Percentiles rank a stretch among this genome's conserved stretches.
Conservation (phyloP, 2,329 filamentous ascomycete genomes). For the Phymatotrichopsis omnivora region DNA sequence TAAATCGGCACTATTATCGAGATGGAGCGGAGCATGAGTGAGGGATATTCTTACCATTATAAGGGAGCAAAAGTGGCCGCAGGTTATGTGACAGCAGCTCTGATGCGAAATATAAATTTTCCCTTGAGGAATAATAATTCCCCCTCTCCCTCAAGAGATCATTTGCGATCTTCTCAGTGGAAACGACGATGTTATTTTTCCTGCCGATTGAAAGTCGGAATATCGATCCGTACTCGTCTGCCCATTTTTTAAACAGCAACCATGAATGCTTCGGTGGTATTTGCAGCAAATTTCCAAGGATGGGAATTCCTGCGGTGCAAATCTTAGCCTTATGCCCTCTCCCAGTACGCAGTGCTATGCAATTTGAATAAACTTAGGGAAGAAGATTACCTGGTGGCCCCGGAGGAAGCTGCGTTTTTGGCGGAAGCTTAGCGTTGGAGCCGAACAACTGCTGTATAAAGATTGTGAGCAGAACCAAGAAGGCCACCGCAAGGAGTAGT, state of each 20-base stretch:
- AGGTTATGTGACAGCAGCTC: slow-evolving; percentile 31
- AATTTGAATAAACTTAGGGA: too few species aligned
- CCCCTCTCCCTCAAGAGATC: slow-evolving; percentile 39
- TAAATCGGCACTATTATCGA: slow-evolving; percentile 1
- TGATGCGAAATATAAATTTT: slow-evolving; percentile 35
- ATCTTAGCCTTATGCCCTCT: too few species aligned
- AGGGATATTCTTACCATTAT: slow-evolving; percentile 26
- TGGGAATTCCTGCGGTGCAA: slow-evolving; percentile 18
- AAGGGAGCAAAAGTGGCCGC: slow-evolving; percentile 22
- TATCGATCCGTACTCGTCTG: slow-evolving; percentile 36
- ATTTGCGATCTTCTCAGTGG: slow-evolving; percentile 37
- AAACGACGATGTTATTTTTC: slow-evolving; percentile 35
- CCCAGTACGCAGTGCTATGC: too few species aligned
- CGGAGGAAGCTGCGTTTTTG: too few species aligned
- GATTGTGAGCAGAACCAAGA: too few species aligned
- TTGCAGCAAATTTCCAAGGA: slow-evolving; percentile 35
- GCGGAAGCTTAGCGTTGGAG: too few species aligned
- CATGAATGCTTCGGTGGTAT: slow-evolving; percentile 36
- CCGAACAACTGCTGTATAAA: too few species aligned
- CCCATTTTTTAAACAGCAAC: slow-evolving; percentile 38
- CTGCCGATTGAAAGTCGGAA: slow-evolving; percentile 40
- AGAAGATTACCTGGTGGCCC: too few species aligned
- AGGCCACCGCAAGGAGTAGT: too few species aligned
- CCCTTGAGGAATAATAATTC: slow-evolving; percentile 36
- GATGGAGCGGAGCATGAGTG: not conserved